Evolutionary conservation across 805 yeast species (phyloP).

Genomic region (Barnettozyma californica): DNA sequence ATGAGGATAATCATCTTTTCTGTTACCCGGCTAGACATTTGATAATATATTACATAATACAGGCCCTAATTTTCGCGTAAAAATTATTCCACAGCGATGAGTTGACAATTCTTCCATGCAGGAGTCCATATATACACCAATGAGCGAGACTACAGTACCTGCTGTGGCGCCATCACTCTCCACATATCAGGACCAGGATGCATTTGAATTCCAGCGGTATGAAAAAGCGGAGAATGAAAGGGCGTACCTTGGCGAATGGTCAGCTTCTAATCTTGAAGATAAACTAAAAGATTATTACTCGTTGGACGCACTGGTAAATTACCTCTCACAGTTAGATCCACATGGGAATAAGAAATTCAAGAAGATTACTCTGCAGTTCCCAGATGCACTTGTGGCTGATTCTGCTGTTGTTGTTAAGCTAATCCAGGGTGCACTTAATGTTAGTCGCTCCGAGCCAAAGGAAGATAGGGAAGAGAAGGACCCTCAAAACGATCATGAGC

Average conservation of each 20-base stretch:
- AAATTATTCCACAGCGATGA: neutral
- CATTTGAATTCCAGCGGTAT: slow-evolving; percentile 44
- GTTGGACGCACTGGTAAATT: slow-evolving; percentile 40
- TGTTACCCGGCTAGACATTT: neutral
- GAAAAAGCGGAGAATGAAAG: slow-evolving; percentile 25
- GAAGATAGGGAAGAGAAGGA: neutral
- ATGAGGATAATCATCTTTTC: too few species aligned
- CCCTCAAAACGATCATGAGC: neutral
- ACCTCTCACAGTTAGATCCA: slow-evolving; percentile 31
- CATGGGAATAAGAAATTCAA: slow-evolving; percentile 30
- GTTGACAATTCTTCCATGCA: neutral
- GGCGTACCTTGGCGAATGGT: slow-evolving; percentile 26
- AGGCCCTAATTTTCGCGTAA: neutral
- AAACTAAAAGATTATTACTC: slow-evolving; percentile 49
- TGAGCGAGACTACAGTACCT: slow-evolving; percentile 4
- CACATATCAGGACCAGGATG: slow-evolving; percentile 60
- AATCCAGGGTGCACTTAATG: slow-evolving; percentile 32
- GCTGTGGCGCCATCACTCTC: slow-evolving; percentile 67
- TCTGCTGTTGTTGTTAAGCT: slow-evolving; percentile 63
- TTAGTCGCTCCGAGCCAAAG: slow-evolving; percentile 12
- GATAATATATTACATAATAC: neutral
- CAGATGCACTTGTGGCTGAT: slow-evolving; percentile 74
- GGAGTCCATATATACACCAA: neutral
- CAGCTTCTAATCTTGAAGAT: slow-evolving; percentile 23
- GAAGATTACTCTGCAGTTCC: slow-evolving; percentile 81